Conservation (phyloP, 495 filamentous ascomycete species). For the Penicillium alfredii region DNA sequence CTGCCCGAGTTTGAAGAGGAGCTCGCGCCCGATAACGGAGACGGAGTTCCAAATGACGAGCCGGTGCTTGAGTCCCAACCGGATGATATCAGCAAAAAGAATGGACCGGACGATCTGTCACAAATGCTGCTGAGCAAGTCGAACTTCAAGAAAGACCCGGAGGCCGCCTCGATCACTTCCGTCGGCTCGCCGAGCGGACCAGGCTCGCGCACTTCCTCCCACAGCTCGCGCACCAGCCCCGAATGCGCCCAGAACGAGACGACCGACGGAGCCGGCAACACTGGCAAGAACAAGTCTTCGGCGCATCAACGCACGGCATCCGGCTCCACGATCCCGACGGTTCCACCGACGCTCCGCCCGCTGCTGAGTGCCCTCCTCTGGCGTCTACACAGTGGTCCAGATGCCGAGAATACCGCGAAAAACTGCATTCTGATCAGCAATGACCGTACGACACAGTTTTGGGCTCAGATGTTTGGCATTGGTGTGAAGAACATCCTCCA, state of each 20-base stretch:
- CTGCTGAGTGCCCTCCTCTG: constrained; percentile 59
- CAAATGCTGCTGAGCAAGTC: constrained; percentile 49
- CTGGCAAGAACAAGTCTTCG: constrained; percentile 16
- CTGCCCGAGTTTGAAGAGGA: constrained; percentile 48
- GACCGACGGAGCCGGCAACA: constrained; percentile 17
- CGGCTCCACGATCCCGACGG: constrained; percentile 31
- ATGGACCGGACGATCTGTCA: constrained; percentile 35
- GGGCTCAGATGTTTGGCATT: constrained; percentile 57
- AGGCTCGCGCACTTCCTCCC: constrained; percentile 43
- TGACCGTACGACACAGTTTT: constrained; percentile 47
- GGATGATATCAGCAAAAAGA: constrained; percentile 11
- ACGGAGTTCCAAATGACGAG: constrained; percentile 13
- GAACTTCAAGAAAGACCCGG: constrained; percentile 45
- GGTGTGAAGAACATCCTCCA: constrained; percentile 54
- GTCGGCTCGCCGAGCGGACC: constrained; percentile 41
- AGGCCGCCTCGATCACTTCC: constrained; percentile 45
- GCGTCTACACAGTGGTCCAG: constrained; percentile 48
- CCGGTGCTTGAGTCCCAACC: constrained; percentile 13
- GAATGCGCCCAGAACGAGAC: constrained; percentile 36
- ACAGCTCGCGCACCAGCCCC: constrained; percentile 46
- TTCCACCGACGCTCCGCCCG: constrained; percentile 45
- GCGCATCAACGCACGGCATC: constrained; percentile 35
- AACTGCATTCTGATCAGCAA: constrained; percentile 54
- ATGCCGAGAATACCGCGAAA: constrained; percentile 34
- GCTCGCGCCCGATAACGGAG: constrained; percentile 23